Evolutionary conservation across 1,284 basidiomycete genomes (phyloP), one percentile per base, ranked within the genome.

Genomic region (Schizophyllum amplum): DNA sequence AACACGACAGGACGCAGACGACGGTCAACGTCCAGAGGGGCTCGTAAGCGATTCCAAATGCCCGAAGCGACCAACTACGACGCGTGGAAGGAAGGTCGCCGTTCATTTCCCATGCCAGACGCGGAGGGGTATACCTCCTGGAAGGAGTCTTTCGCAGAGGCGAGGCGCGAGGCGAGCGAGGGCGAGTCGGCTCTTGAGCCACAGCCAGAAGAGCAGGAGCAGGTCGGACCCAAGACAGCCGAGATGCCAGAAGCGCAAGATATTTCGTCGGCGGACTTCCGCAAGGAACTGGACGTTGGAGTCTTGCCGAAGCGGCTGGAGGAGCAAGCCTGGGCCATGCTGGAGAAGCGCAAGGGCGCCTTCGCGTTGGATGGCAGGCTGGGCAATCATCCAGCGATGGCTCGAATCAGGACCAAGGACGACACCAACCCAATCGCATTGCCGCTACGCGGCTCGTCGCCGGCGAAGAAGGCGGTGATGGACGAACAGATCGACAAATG

Each of bases 281-380:
- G 0, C 20, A 62, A 15, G 48, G 64, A 20, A 59, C 60, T 21
- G 47, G 65, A 25, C 59, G 57, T 11, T n/a, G 11, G 11, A 11
- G 42, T 11, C 42, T n/a, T 46, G 42, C 11, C 42, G 42, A 46
- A 11, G n/a, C 11, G n/a, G 42, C 42, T 11, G n/a, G n/a, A 46
- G n/a, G n/a, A 46, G 11, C 42, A 46, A 46, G 11, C n/a, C 11
- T 11, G 11, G n/a, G 42, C 11, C 11, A n/a, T 46, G 11, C 11
- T 46, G 27, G 62, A 54, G 6, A 59, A 62, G 21, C 57, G 66
- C 50, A 0, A 24, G 0, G 23, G 50, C 3, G 69, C 66, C 1
- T 69, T 69, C 57, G 61, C 65, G 1, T 48, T 69, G 4, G 61
- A 67, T 55, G 66, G 64, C 1, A 48, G 66, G 9, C 50, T 70